Evolutionary conservation across 2,329 filamentous ascomycete species (phyloP).

Genomic region (Penicillium nordicum): DNA sequence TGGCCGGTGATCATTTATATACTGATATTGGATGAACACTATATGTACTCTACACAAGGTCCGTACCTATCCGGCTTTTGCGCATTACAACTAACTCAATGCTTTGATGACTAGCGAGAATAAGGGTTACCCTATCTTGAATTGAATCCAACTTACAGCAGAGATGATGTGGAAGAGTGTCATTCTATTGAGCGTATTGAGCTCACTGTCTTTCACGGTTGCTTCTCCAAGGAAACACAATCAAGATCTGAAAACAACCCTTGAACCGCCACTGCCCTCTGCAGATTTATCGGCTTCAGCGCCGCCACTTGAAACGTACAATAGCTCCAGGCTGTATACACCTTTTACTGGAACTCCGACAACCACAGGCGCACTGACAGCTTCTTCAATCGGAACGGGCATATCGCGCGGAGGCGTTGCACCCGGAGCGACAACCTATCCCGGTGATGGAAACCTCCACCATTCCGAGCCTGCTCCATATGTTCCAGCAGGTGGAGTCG

Average conservation of each 20-base stretch:
- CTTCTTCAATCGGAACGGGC: slow-evolving; percentile 50
- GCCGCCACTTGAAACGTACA: slow-evolving; percentile 46
- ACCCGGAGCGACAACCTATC: slow-evolving; percentile 65
- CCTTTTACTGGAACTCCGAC: slow-evolving; percentile 64
- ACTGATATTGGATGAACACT: not conserved
- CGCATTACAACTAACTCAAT: not conserved
- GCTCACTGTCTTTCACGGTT: slow-evolving; percentile 15
- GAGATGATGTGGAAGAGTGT: slow-evolving; percentile 18
- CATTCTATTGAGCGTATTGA: slow-evolving; percentile 15
- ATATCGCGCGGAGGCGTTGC: slow-evolving; percentile 58
- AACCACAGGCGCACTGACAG: slow-evolving; percentile 64
- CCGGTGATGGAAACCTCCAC: slow-evolving; percentile 66
- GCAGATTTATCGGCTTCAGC: slow-evolving; percentile 4
- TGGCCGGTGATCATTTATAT: not conserved
- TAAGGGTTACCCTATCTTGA: not conserved
- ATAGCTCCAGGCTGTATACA: slow-evolving; percentile 62
- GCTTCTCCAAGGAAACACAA: slow-evolving; percentile 15
- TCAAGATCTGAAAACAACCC: not conserved
- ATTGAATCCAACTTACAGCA: not conserved
- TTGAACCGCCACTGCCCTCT: not conserved
- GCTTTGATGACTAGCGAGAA: not conserved
- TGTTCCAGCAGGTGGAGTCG: slow-evolving; percentile 67
- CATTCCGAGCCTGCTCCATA: slow-evolving; percentile 68
- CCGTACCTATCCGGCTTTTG: not conserved
- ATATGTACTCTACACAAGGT: not conserved